These are phyloP conservation scores for Canavalia gladiata DNA, from an alignment of 306 rosid species.

Conservation along the genomic window DNA sequence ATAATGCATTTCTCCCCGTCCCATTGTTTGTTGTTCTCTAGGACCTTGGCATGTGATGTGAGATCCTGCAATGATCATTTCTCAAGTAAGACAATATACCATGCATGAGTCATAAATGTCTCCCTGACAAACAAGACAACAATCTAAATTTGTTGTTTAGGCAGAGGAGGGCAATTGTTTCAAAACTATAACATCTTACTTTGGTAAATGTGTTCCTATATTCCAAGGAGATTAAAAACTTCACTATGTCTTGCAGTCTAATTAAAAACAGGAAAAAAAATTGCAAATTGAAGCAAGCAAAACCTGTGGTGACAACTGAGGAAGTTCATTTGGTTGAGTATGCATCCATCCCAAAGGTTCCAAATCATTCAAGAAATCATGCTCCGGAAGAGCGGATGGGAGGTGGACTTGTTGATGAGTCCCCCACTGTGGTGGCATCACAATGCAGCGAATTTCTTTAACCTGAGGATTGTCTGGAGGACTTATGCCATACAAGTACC, in stretches of 20 bases:
- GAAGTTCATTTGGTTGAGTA: slow-evolving; percentile 99
- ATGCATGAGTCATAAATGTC: not conserved
- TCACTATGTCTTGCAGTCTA: not conserved
- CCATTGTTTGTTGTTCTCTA: slow-evolving; percentile 98
- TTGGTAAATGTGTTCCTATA: not conserved
- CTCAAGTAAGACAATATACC: slow-evolving; percentile 27
- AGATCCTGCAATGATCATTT: slow-evolving; percentile 75
- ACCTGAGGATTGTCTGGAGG: slow-evolving; percentile 99
- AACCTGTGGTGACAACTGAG: slow-evolving; percentile 98
- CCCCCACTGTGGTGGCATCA: slow-evolving; percentile 98
- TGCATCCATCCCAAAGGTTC: slow-evolving; percentile 99
- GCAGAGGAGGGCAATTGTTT: not conserved
- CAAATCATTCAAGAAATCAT: slow-evolving; percentile 93
- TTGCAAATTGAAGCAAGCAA: slow-evolving; percentile 19
- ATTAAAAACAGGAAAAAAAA: not conserved
- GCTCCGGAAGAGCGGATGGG: slow-evolving; percentile 95
- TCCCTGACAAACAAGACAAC: not conserved
- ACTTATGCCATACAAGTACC: slow-evolving; percentile 93
- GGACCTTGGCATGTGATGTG: slow-evolving; percentile 89
- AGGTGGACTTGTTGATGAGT: slow-evolving; percentile 99
- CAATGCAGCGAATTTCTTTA: slow-evolving; percentile 96
- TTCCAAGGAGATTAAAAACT: not conserved
- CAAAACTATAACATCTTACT: not conserved
- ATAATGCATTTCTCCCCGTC: slow-evolving; percentile 95
- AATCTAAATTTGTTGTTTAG: not conserved